Conservation (phyloP, 148 eudicot species). For the Tetragonia tetragonoides region DNA sequence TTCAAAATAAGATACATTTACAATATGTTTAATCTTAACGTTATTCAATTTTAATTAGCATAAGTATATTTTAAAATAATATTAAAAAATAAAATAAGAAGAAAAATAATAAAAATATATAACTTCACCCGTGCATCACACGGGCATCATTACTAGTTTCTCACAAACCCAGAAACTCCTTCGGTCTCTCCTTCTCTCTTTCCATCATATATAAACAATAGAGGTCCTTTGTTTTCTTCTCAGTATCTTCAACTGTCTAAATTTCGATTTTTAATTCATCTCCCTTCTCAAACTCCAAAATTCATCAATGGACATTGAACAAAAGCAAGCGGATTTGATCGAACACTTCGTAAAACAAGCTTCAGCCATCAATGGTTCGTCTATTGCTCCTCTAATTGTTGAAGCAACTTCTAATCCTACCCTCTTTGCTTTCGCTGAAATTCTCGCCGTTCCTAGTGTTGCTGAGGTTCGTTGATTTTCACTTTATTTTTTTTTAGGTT, state of each 20-base stretch:
- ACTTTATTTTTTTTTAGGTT: neutral
- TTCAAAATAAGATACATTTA: no score
- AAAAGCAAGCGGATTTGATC: constrained; percentile 82
- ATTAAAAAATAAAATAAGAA: no score
- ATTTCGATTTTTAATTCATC: neutral
- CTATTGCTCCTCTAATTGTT: constrained; percentile 48
- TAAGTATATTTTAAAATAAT: no score
- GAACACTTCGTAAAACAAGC: constrained; percentile 77
- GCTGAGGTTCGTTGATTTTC: constrained; percentile 43
- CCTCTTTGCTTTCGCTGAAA: constrained; percentile 96
- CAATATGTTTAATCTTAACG: no score
- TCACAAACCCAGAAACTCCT: no score
- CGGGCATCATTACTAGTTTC: no score
- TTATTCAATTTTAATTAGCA: no score
- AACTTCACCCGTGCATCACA: no score
- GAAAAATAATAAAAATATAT: no score
- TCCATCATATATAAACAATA: constrained; percentile 11
- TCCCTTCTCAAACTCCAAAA: neutral
- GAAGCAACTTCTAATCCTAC: constrained; percentile 86
- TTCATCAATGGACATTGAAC: constrained; percentile 69
- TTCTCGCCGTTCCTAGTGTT: constrained; percentile 66
- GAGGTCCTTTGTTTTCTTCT: neutral
- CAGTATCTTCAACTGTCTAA: constrained; percentile 9
- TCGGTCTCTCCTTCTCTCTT: no score
- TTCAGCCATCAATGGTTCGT: constrained; percentile 49